Base-by-base conservation (phyloP, 371 early-diverging fungal genomes). In the Actinomortierella wolfii region DNA sequence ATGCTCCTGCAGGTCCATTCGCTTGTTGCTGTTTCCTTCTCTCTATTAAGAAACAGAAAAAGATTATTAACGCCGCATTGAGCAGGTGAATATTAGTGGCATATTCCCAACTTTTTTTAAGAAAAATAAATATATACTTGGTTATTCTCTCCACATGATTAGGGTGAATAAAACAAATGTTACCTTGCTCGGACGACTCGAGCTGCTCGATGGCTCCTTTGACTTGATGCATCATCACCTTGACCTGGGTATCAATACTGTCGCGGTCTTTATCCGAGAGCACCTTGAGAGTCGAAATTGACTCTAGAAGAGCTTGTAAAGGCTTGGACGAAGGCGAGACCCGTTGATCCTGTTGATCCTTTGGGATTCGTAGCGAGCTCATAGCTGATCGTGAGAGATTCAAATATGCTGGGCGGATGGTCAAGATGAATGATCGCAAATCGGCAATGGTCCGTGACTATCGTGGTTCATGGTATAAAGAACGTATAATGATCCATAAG, bases 171-270 rank as follows among this genome's bases (percentile, higher is more conserved):
- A 34, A 0, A 29, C 52, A 1, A 1, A 2, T 17, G 39, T 21
- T 58, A 65, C 73, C 73, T 60, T 73, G 74, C 21, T 73, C 74
- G 4, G 67, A 56, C 2, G 51, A 46, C 26, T 73, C 74, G 13
- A 73, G 67, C 26, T 73, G 64, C 43, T 73, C 74, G 45, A 73
- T 67, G 5, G 74, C 74, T 1, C 74, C 74, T 42, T 73, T 62
- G 46, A 73, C 67, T 29, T 73, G 74, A 13, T 42, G 59, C 74
- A 73, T 73, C 74, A 73, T 73, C 18, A 73, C 57, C 42, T 67
- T 73, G 21, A 51, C 67, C 45, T 73, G 74, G 3, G 61, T 62
- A 44, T 73, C 74, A 25, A 73, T 73, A 25, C 67, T 73, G 34
- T 73, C 74, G 15, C 74, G 61, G 42, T 73, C 74, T 51, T 63